Evolutionary conservation across 805 yeast species (phyloP), one percentile per base, ranked within the genome.

Genomic region (Schizosaccharomyces osmophilus): DNA sequence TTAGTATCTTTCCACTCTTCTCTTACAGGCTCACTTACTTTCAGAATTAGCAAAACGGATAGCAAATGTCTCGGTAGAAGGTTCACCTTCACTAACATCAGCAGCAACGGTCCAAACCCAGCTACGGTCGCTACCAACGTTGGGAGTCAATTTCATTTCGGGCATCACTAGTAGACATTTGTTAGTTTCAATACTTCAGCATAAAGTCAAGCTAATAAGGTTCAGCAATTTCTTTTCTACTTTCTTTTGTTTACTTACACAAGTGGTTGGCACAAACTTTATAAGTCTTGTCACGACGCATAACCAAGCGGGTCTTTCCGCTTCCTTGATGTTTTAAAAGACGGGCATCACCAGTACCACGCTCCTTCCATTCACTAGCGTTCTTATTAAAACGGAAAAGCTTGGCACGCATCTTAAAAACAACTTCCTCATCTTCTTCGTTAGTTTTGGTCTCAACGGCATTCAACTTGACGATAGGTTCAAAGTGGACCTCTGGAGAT

Each of bases 211-310:
- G 51, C 51, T 9, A 45, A n/a, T 1, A 45, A 11, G 3, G 13
- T 9, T n/a, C 51, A 19, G n/a, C n/a, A 45, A 15, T 15, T 45
- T 36, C 15, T 13, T 22, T 58, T 4, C n/a, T n/a, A 17, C 45
- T 6, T 15, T 22, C 13, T 2, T 17, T 19, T 6, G 9, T 43
- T 15, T n/a, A 63, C 68, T 15, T 75, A 72, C 87, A 81, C 75
- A 82, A 82, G 75, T 93, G 98, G 78, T 93, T 93, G 68, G 98
- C 98, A 75, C 98, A 93, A 70, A 93, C 84, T 79, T 93, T 93
- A 72, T 93, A 80, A 62, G 97, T 93, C 79, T 90, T 90, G 77
- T 93, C 98, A 78, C 98, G 87, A 82, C 98, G 87, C 98, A 93
- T 93, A 71, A 93, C 78, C 66, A 93, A 74, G 77, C 98, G 84